These are phyloP conservation scores for Cryptomeria japonica DNA, from an alignment of 75 land plant species.

Conservation along the genomic window DNA sequence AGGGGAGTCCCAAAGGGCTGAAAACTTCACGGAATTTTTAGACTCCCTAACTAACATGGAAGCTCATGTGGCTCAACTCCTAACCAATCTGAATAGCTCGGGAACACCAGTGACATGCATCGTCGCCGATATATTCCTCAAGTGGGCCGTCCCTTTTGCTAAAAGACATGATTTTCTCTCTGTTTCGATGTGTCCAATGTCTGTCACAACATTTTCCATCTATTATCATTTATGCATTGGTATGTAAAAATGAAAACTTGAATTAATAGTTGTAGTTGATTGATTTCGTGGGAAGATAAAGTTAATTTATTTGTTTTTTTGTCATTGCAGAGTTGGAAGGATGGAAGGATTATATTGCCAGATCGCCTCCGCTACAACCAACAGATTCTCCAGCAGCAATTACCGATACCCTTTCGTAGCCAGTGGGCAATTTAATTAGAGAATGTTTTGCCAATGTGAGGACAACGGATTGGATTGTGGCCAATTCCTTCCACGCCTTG, in stretches of 20 bases:
- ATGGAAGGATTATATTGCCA: background rate
- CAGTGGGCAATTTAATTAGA: background rate
- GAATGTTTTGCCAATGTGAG: background rate
- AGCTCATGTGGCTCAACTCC: background rate
- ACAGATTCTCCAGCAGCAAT: background rate
- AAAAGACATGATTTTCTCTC: background rate
- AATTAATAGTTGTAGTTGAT: background rate
- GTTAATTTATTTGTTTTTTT: background rate
- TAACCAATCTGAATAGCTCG: background rate
- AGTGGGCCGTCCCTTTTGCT: slow-evolving; percentile 6
- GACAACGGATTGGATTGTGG: background rate
- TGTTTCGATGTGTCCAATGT: background rate
- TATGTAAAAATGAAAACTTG: background rate
- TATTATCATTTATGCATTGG: background rate
- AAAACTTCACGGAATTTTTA: background rate
- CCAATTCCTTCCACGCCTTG: background rate
- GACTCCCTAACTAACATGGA: background rate
- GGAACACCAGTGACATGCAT: slow-evolving; percentile 2
- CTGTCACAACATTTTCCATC: background rate
- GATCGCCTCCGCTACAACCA: background rate
- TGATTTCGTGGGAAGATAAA: background rate
- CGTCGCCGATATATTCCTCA: slow-evolving; percentile 2
- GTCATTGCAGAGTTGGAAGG: background rate
- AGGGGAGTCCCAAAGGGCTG: background rate
- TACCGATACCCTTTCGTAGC: background rate